Evolutionary conservation across 768 basidiomycete species (phyloP).

Genomic region (Kwoniella botswanensis): DNA sequence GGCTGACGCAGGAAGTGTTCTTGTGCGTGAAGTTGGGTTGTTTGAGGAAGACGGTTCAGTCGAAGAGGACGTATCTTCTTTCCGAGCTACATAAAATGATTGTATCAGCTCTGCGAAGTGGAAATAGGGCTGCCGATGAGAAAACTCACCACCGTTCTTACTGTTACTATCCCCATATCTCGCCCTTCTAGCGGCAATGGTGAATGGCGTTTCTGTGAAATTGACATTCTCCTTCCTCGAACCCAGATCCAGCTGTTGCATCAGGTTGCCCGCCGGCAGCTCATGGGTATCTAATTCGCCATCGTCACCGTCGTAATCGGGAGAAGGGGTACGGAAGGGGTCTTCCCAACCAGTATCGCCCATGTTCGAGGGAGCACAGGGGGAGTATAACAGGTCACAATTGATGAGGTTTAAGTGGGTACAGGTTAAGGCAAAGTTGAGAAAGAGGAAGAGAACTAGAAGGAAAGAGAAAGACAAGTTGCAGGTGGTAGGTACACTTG

Average conservation of each 20-base stretch:
- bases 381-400: too few species aligned
- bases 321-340: constrained; percentile 16
- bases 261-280: constrained; percentile 15
- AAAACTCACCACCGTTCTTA: background rate
- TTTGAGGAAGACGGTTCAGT: background rate
- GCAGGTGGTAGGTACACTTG: too few species aligned
- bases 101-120: too few species aligned
- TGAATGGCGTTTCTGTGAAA: constrained; percentile 31
- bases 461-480: too few species aligned
- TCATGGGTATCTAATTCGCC: background rate
- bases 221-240: constrained; percentile 19
- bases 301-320: constrained; percentile 11
- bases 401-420: too few species aligned
- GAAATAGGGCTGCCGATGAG: background rate
- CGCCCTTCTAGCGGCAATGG: constrained; percentile 25
- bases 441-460: too few species aligned
- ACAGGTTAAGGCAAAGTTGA: too few species aligned
- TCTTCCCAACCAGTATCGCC: constrained; percentile 1
- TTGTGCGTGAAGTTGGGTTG: background rate
- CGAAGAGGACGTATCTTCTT: too few species aligned
- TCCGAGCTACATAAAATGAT: too few species aligned
- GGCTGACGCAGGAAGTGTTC: background rate
- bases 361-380: too few species aligned
- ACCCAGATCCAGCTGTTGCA: constrained; percentile 19
- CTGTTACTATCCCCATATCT: background rate